A percentile compares a stretch with the other conserved stretches of the same genome.
phyloP scores from a whole-genome alignment of 768 basidiomycete genomes.

The Pisolithus sp. region DNA sequence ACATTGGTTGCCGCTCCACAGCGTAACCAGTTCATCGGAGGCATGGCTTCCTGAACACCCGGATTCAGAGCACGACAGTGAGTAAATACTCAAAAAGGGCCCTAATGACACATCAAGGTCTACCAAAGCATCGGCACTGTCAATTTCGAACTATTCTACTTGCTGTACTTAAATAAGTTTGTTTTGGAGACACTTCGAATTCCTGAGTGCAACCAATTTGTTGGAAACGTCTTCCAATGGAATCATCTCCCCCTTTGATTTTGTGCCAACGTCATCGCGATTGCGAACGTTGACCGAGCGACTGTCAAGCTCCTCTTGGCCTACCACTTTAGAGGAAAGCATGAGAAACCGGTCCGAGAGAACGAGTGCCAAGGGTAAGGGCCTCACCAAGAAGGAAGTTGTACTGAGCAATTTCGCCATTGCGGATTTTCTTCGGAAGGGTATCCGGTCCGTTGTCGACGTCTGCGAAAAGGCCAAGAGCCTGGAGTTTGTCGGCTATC shows the following conservation, averaged over 20 bases:
- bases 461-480: slow-evolving; percentile 78
- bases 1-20: slow-evolving; percentile 3
- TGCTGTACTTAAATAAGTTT: slow-evolving; percentile 33
- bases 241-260: slow-evolving; percentile 70
- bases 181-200: slow-evolving; percentile 45
- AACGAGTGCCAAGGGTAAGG: not conserved
- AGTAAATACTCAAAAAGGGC: no score
- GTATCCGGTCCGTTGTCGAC: slow-evolving; percentile 92
- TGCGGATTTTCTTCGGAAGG: slow-evolving; percentile 93
- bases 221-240: slow-evolving; percentile 63
- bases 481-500: slow-evolving; percentile 60
- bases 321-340: slow-evolving; percentile 61
- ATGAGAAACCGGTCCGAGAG: not conserved
- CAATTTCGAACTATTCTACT: slow-evolving; percentile 2
- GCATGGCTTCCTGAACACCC: slow-evolving; percentile 8
- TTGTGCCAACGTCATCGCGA: slow-evolving; percentile 86
- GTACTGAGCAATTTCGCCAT: slow-evolving; percentile 95
- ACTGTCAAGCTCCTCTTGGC: slow-evolving; percentile 82
- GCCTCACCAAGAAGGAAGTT: slow-evolving; percentile 91
- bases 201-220: slow-evolving; percentile 71
- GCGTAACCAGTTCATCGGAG: slow-evolving; percentile 31
- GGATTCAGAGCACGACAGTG: no score
- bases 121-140: no score
- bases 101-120: no score
- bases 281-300: slow-evolving; percentile 93